Evolutionary conservation across 371 early-diverging fungal genomes (phyloP), one percentile per base, ranked within the genome.

Genomic region (Syncephalastrum contaminatum): DNA sequence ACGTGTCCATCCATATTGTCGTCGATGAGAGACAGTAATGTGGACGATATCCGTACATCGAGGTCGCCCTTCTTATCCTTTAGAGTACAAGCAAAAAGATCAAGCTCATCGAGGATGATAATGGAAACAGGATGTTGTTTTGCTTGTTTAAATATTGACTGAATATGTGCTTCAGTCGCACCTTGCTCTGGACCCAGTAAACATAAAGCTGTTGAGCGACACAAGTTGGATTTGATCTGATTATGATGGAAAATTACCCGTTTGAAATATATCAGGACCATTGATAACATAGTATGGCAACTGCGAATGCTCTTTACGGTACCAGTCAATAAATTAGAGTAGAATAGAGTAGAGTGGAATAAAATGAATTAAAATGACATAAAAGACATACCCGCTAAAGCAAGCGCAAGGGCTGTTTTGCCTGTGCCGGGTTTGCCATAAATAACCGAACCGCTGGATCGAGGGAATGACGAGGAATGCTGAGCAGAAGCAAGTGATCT

Each of bases 201-300:
- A 25, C n/a, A 25, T 4, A 25, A 7, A 7, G 25, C 7, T 25
- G 25, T 25, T 25, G 0, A 25, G 25, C 25, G 25, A 25, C 0
- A 25, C 25, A 3, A 25, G 5, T 25, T 25, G 25, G 0, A 25
- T 25, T 25, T 0, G 7, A 25, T 25, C 7, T 7, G 5, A 25
- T 25, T 1, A 7, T 7, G 7, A 25, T 25, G 25, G 25, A 25
- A 25, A 7, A 25, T 42, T 72, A 85, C 88, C 83, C 57, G 81
- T 68, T 59, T 79, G 76, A 55, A 89, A 91, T 7, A 91, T 66
- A 58, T 91, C 89, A 12, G 91, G 82, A 47, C 88, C 83, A 56
- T 85, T 86, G 39, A 91, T 54, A 20, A 82, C 40, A 15, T 69
- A 68, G 53, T 75, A 87, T 7, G 84, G 82, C 18, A 87, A 51